Conservation (phyloP, 2,329 filamentous ascomycete genomes). For the Tolypocladium cylindrosporum region DNA sequence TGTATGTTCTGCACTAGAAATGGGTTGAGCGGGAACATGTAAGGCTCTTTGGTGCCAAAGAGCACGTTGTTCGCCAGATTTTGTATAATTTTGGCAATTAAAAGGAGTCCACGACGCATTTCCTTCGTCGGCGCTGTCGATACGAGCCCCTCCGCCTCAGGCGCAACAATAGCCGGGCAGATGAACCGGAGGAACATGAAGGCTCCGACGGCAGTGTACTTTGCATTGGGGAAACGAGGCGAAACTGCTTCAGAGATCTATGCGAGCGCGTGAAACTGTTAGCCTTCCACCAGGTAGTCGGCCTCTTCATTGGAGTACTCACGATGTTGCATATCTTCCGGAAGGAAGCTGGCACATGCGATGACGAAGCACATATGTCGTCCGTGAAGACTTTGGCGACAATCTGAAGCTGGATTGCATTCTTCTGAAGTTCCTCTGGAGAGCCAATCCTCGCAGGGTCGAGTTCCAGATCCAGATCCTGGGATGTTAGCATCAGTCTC, state of each 20-base stretch:
- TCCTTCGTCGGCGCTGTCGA: slow-evolving; percentile 52
- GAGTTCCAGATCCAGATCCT: slow-evolving; percentile 58
- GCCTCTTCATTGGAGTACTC: slow-evolving; percentile 16
- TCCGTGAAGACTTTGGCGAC: slow-evolving; percentile 64
- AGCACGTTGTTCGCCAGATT: slow-evolving; percentile 64
- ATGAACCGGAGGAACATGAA: slow-evolving; percentile 66
- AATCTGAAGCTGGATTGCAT: slow-evolving; percentile 54
- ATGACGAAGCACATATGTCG: slow-evolving; percentile 54
- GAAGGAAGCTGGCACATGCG: slow-evolving; percentile 53
- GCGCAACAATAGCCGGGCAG: slow-evolving; percentile 61
- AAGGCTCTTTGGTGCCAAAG: slow-evolving; percentile 62
- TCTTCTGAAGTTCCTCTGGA: slow-evolving; percentile 54
- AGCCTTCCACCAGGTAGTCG: not conserved
- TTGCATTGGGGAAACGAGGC: slow-evolving; percentile 55
- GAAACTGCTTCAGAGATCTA: slow-evolving; percentile 55
- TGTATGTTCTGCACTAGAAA: slow-evolving; percentile 62
- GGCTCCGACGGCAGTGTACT: slow-evolving; percentile 61
- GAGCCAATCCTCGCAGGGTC: slow-evolving; percentile 53
- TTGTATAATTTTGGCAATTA: slow-evolving; percentile 63
- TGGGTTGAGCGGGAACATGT: slow-evolving; percentile 62
- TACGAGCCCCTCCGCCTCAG: slow-evolving; percentile 58
- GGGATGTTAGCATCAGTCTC: slow-evolving; percentile 54
- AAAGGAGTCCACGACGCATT: slow-evolving; percentile 55
- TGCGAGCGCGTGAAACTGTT: not conserved
- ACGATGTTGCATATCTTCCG: slow-evolving; percentile 58